Evolutionary conservation across 1,139 yeast species (phyloP), one percentile per base, ranked within the genome.

Genomic region (Lodderomyces theae): DNA sequence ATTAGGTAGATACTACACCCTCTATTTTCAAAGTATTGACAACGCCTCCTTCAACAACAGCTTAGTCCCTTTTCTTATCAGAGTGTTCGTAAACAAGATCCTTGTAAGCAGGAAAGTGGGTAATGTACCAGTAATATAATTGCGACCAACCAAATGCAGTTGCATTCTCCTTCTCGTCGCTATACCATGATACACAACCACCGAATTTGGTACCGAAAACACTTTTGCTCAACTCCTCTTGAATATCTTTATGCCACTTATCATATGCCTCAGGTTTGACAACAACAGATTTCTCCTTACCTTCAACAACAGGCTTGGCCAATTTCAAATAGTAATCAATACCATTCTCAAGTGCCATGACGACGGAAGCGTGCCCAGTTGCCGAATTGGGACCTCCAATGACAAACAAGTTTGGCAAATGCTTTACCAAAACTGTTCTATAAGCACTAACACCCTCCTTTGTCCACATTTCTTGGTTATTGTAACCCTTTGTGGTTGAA

Each of bases 111-210:
- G 70, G 68, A 33, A 51, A 45, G 22, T 51, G 53, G 50, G 58
- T 57, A 39, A 54, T 50, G 53, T 60, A 57, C 64, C 64, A 68
- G 47, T 53, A 68, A 25, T 51, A 41, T 3, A 65, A 24, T 48
- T 71, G 77, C 9, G 72, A 64, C 49, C 59, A 65, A 2, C 75
- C 74, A 45, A 66, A 71, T 2, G 71, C 61, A 8, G 73, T 61
- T 19, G 56, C 46, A 44, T 71, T 71, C 37, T 51, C 47, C 7
- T 61, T 61, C 12, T 47, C 56, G 23, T 51, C 47, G 5, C 64
- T 21, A 43, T 70, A 71, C 76, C 77, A 71, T 11, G 73, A 63
- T 8, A 53, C 55, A 51, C 77, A 71, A 1, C 77, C 77, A 5
- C 76, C 77, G 42, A 65, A 67, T 7, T 54, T 48, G 9, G 70